Conservation (phyloP, 23 red algal species). For the Agarophyton chilense region DNA sequence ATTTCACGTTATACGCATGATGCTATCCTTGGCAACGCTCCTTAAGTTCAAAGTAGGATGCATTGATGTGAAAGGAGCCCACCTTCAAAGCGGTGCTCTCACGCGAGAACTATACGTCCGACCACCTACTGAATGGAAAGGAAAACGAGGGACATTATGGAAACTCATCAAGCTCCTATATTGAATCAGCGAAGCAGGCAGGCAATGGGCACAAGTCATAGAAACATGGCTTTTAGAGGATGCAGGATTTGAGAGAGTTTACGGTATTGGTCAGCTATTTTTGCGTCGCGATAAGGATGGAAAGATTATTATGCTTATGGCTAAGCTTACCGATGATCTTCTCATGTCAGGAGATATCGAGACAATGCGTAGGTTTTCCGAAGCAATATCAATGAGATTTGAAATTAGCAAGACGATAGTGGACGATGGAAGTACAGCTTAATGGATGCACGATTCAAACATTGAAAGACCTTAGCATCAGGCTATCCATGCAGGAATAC, state of each 20-base stretch:
- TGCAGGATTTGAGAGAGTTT: slow-evolving; percentile 1
- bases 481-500: slow-evolving; percentile 31
- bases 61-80: slow-evolving; percentile 49
- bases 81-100: slow-evolving; percentile 51
- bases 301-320: neutral
- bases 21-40: neutral
- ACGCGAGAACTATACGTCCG: slow-evolving; percentile 17
- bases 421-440: slow-evolving; percentile 41
- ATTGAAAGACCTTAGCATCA: neutral
- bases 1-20: slow-evolving; percentile 38
- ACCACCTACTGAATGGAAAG: slow-evolving; percentile 46
- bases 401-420: slow-evolving; percentile 39
- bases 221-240: slow-evolving; percentile 34
- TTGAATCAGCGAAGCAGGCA: slow-evolving; percentile 36
- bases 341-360: slow-evolving; percentile 15
- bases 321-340: slow-evolving; percentile 55
- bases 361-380: slow-evolving; percentile 13
- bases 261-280: slow-evolving; percentile 6
- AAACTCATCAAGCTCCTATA: slow-evolving; percentile 33
- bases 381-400: neutral
- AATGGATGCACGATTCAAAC: neutral
- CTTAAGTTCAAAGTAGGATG: slow-evolving; percentile 29
- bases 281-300: neutral
- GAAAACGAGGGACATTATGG: slow-evolving; percentile 4
- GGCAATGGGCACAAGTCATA: slow-evolving; percentile 33